A percentile compares a stretch with the other conserved stretches of the same genome.
Evolutionary conservation across 1,139 yeast species (phyloP).

Genomic region (Kurtzmaniella quercitrusa): DNA sequence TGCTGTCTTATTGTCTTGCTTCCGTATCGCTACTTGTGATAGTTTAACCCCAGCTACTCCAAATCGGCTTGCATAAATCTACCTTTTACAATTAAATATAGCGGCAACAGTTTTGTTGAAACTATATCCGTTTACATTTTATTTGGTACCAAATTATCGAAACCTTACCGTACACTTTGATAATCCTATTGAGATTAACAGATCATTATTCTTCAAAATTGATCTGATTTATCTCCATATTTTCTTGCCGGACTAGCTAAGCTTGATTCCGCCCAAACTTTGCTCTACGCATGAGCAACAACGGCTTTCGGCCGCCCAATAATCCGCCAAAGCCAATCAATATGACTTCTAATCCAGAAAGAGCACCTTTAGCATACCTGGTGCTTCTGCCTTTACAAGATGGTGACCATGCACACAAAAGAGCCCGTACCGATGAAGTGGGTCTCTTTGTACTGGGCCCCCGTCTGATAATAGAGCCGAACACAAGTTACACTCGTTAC

Average conservation of each 20-base stretch:
- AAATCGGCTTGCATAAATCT: no score
- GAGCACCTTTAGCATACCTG: neutral
- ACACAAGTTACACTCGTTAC: neutral
- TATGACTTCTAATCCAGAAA: neutral
- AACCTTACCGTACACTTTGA: no score
- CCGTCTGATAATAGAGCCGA: constrained; percentile 1
- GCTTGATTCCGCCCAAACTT: neutral
- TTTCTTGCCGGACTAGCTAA: neutral
- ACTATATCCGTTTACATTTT: no score
- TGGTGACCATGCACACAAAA: neutral
- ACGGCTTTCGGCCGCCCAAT: neutral
- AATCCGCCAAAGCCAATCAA: neutral
- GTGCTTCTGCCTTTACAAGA: constrained; percentile 1
- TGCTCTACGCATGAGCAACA: neutral
- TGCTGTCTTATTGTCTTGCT: no score
- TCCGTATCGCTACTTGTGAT: no score
- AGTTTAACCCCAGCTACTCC: no score
- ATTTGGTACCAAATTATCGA: no score
- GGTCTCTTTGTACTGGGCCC: neutral
- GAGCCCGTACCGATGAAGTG: constrained; percentile 1
- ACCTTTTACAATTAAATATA: no score
- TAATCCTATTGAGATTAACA: no score
- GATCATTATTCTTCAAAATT: no score
- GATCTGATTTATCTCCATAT: neutral
- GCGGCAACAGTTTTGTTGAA: no score